phyloP scores from a whole-genome alignment of 2,329 filamentous ascomycete genomes.

The Epichloe gansuensis region DNA sequence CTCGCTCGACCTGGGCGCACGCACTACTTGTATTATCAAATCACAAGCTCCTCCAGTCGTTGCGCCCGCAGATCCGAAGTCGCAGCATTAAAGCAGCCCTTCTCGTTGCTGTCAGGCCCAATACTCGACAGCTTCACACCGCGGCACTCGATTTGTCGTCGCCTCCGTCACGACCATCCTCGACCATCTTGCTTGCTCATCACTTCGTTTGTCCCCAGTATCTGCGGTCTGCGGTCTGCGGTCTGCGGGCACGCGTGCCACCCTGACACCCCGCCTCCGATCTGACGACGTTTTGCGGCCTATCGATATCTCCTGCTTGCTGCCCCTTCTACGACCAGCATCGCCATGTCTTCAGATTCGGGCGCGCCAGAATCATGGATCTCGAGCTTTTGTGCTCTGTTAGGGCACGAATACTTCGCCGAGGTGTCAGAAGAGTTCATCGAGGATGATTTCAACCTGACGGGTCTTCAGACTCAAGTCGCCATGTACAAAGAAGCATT shows the following conservation, averaged over 20 bases:
- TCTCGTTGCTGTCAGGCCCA: not conserved
- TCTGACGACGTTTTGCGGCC: slow-evolving; percentile 1
- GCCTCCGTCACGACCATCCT: not conserved
- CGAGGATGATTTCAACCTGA: slow-evolving; percentile 98
- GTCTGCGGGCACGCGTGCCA: slow-evolving; percentile 1
- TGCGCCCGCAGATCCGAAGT: not conserved
- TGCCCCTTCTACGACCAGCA: slow-evolving; percentile 2
- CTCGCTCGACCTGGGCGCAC: not conserved
- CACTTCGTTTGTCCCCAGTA: not conserved
- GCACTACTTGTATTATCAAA: slow-evolving; percentile 1
- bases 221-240: not conserved
- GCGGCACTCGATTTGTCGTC: not conserved
- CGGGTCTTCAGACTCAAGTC: slow-evolving; percentile 86
- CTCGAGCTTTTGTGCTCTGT: slow-evolving; percentile 85
- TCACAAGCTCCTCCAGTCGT: not conserved
- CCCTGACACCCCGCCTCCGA: slow-evolving; percentile 1
- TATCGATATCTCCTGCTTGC: not conserved
- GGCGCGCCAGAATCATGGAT: slow-evolving; percentile 83
- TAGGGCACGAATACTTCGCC: slow-evolving; percentile 97
- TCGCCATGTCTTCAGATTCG: slow-evolving; percentile 45
- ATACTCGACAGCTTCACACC: not conserved
- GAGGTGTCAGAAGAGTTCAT: slow-evolving; percentile 99
- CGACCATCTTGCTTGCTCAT: not conserved
- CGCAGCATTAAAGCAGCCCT: not conserved
- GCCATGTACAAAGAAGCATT: slow-evolving; percentile 98